Evolutionary conservation across 345 rosid genomes (phyloP).

Genomic region (Ceriops tagal): DNA sequence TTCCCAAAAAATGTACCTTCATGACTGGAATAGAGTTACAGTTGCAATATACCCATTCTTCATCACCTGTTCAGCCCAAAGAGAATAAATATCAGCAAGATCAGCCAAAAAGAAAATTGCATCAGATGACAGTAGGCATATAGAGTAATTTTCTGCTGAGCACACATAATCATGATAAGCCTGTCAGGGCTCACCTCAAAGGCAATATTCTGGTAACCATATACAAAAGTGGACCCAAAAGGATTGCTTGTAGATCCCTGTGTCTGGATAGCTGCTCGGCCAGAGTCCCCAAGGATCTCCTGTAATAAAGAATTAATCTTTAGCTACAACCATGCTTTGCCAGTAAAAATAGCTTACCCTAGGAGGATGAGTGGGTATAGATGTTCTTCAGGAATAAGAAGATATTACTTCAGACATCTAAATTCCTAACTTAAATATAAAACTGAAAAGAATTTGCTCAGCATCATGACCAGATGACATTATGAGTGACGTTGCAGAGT

Average conservation of each 20-base stretch:
- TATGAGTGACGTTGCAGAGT: not conserved
- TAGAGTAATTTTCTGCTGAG: not conserved
- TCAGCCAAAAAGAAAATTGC: not conserved
- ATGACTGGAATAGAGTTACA: conserved; percentile 79
- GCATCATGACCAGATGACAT: not conserved
- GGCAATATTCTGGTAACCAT: conserved; percentile 88
- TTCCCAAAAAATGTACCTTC: conserved; percentile 15
- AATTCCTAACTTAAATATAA: not conserved
- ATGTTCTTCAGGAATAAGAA: too few species aligned
- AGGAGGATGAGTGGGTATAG: too few species aligned
- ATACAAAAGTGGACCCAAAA: conserved; percentile 91
- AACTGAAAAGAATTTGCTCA: not conserved
- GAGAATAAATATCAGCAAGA: conserved; percentile 15
- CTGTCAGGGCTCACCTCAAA: conserved; percentile 62
- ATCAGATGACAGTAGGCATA: not conserved
- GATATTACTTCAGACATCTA: not conserved
- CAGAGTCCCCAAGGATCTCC: conserved; percentile 96
- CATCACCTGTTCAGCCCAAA: conserved; percentile 68
- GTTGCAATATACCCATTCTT: conserved; percentile 90
- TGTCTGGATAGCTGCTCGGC: conserved; percentile 97
- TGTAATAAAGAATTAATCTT: conserved; percentile 19
- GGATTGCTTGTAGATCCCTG: conserved; percentile 95
- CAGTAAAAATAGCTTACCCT: not conserved
- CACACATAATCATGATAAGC: not conserved
- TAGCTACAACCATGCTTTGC: not conserved